Conservation (phyloP, 2,329 filamentous ascomycete species). For the Fusarium armeniacum region DNA sequence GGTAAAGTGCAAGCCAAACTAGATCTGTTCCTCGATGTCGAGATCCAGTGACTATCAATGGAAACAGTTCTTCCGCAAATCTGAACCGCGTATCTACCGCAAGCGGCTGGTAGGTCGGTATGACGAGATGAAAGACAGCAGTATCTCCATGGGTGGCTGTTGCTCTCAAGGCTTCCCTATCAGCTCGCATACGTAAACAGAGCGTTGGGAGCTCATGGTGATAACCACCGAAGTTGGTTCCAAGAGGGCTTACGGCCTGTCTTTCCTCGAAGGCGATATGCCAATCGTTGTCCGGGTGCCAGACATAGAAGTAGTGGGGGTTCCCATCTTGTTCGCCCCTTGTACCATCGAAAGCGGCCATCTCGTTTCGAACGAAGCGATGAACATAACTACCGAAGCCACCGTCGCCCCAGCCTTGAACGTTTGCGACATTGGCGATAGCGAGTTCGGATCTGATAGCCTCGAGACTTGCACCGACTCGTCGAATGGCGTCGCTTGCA, state of each 20-base stretch:
- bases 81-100: fast-evolving
- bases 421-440: neutral
- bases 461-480: neutral
- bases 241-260: neutral
- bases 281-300: neutral
- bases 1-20: too few species aligned
- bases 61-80: neutral
- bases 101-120: neutral
- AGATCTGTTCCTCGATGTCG: neutral
- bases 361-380: neutral
- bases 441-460: neutral
- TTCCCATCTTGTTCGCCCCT: too few species aligned
- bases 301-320: neutral
- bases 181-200: neutral
- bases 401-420: neutral
- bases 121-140: neutral
- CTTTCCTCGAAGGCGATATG: neutral
- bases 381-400: neutral
- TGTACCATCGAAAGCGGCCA: neutral
- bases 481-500: neutral
- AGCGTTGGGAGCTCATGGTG: neutral
- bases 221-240: neutral
- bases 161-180: neutral
- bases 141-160: fast-evolving
- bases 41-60: neutral